Evolutionary conservation across 345 rosid species (phyloP).

Genomic region (Boechera stricta): DNA sequence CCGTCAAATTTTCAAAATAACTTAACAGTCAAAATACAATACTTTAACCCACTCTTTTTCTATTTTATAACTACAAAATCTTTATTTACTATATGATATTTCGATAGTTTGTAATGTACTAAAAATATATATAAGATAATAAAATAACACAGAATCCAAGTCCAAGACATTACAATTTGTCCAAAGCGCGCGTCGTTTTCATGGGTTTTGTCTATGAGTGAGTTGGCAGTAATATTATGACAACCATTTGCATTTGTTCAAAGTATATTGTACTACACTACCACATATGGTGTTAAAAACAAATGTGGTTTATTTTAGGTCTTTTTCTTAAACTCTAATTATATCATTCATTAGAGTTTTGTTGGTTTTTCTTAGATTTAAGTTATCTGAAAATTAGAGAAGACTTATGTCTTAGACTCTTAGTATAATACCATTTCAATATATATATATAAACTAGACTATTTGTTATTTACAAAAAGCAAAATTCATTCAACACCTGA

Average conservation of each 20-base stretch:
- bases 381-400: neutral
- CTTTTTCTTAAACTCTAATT: neutral
- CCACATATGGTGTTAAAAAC: neutral
- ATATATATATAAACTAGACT: no score
- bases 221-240: constrained; percentile 28
- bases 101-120: neutral
- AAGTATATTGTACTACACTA: neutral
- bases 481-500: no score
- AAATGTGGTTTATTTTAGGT: neutral
- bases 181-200: constrained; percentile 29
- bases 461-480: no score
- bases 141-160: constrained; percentile 24
- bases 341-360: neutral
- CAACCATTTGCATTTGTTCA: constrained; percentile 34
- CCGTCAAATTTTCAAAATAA: neutral
- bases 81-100: neutral
- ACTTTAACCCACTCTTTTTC: neutral
- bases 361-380: neutral
- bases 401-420: neutral
- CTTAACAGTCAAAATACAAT: neutral
- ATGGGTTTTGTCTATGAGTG: constrained; percentile 32
- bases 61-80: constrained; percentile 5
- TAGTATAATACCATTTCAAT: neutral
- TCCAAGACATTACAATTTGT: constrained; percentile 33
- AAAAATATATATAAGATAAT: neutral